These are phyloP conservation scores for Starmerella gropengiesseri DNA, from an alignment of 805 yeast genomes.

Conservation along the genomic window DNA sequence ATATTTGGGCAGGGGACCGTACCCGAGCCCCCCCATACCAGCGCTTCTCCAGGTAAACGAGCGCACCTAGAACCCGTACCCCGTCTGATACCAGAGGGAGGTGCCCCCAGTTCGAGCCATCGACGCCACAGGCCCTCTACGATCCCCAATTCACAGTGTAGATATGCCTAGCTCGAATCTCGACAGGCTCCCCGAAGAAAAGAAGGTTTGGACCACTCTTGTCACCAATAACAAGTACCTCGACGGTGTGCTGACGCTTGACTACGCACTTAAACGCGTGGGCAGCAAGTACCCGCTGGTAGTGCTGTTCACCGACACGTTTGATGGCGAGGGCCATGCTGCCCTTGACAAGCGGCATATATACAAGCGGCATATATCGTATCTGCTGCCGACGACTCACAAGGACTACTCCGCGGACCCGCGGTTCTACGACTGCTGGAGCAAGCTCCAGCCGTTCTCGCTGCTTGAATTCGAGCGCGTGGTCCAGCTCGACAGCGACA, in stretches of 20 bases:
- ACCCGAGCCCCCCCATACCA: no score
- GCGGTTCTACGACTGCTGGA: slow-evolving; percentile 52
- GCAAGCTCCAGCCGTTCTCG: slow-evolving; percentile 47
- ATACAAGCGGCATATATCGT: slow-evolving; percentile 34
- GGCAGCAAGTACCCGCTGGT: slow-evolving; percentile 42
- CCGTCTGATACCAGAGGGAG: no score
- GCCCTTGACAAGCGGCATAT: slow-evolving; percentile 35
- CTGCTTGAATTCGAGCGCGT: slow-evolving; percentile 43
- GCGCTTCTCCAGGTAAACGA: no score
- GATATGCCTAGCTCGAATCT: slow-evolving; percentile 1
- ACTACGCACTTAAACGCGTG: slow-evolving; percentile 36
- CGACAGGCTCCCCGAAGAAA: background rate
- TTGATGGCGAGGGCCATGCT: slow-evolving; percentile 35
- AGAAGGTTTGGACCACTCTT: slow-evolving; percentile 44
- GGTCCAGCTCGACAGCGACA: slow-evolving; percentile 48
- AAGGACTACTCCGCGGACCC: slow-evolving; percentile 42
- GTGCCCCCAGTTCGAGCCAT: no score
- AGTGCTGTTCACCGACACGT: slow-evolving; percentile 43
- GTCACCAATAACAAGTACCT: slow-evolving; percentile 44
- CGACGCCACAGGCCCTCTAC: no score
- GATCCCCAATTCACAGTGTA: background rate
- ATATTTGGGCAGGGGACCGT: no score
- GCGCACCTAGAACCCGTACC: no score
- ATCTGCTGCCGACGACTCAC: slow-evolving; percentile 36
- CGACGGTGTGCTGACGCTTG: slow-evolving; percentile 42